Evolutionary conservation across 2,329 filamentous ascomycete genomes (phyloP).

Genomic region (Colletotrichum sublineola): DNA sequence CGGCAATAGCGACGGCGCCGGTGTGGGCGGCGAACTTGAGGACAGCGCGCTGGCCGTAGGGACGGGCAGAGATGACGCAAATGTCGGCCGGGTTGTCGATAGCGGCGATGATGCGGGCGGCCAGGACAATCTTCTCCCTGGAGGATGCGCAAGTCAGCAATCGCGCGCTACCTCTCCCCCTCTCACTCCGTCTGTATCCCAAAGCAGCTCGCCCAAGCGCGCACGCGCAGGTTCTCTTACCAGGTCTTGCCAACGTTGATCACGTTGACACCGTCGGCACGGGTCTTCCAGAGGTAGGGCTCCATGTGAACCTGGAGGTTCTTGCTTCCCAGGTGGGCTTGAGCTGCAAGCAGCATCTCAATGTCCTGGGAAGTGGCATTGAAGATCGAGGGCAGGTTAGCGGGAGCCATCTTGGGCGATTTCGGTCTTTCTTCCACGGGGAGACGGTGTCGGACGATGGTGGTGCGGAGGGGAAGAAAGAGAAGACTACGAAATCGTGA

Average conservation of each 20-base stretch:
- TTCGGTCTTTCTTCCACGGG: constrained; percentile 42
- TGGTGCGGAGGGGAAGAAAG: constrained; percentile 42
- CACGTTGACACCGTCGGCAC: constrained; percentile 97
- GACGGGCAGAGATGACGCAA: constrained; percentile 99
- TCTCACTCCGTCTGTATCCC: neutral
- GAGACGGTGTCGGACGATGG: constrained; percentile 44
- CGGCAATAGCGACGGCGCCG: constrained; percentile 96
- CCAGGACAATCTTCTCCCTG: constrained; percentile 99
- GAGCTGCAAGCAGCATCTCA: constrained; percentile 98
- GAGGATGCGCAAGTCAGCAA: constrained; percentile 39
- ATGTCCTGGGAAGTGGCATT: constrained; percentile 98
- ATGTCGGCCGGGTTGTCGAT: constrained; percentile 99
- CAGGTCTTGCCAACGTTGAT: constrained; percentile 99
- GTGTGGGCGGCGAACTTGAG: constrained; percentile 99
- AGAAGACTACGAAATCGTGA: constrained; percentile 31
- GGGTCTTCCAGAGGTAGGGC: constrained; percentile 99
- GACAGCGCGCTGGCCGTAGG: constrained; percentile 99
- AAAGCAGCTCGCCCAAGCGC: neutral
- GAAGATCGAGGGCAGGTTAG: constrained; percentile 94
- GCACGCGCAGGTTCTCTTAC: constrained; percentile 69
- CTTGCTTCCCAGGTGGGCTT: constrained; percentile 97
- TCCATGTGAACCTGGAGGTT: constrained; percentile 99
- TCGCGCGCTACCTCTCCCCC: neutral
- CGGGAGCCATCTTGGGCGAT: constrained; percentile 85
- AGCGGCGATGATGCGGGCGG: constrained; percentile 97